Conservation (phyloP, 2,329 filamentous ascomycete species). For the Aspergillus thermomutatus region DNA sequence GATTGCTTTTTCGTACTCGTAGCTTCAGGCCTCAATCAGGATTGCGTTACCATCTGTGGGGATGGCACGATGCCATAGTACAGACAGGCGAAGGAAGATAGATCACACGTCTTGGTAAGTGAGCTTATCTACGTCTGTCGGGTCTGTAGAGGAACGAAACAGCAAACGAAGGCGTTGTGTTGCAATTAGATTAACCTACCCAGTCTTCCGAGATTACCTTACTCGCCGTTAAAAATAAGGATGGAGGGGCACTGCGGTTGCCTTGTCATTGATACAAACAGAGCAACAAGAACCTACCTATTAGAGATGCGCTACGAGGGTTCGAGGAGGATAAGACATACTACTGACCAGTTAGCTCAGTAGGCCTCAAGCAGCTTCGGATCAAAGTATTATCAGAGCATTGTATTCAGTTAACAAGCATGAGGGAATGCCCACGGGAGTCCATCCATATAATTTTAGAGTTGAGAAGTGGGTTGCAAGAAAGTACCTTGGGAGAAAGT, state of each 20-base stretch:
- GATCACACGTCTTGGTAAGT: background rate
- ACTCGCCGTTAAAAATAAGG: background rate
- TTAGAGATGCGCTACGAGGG: too few species aligned
- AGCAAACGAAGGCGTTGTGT: background rate
- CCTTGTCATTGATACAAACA: too few species aligned
- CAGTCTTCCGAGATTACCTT: background rate
- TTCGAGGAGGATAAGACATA: too few species aligned
- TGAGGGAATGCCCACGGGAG: background rate
- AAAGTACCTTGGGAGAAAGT: background rate
- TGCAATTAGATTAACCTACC: background rate
- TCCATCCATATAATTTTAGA: background rate
- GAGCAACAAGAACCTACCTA: too few species aligned
- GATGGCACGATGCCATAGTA: background rate
- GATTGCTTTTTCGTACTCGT: background rate
- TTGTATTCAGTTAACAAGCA: background rate
- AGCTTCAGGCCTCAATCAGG: background rate
- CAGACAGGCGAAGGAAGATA: background rate
- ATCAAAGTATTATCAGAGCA: too few species aligned
- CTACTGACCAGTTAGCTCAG: too few species aligned
- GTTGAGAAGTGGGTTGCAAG: background rate
- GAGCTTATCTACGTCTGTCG: too few species aligned
- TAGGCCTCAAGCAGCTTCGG: too few species aligned
- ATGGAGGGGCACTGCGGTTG: too few species aligned
- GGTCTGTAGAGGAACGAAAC: background rate
- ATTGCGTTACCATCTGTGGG: background rate